Evolutionary conservation across 306 rosid species (phyloP).

Genomic region (Quercus glauca): DNA sequence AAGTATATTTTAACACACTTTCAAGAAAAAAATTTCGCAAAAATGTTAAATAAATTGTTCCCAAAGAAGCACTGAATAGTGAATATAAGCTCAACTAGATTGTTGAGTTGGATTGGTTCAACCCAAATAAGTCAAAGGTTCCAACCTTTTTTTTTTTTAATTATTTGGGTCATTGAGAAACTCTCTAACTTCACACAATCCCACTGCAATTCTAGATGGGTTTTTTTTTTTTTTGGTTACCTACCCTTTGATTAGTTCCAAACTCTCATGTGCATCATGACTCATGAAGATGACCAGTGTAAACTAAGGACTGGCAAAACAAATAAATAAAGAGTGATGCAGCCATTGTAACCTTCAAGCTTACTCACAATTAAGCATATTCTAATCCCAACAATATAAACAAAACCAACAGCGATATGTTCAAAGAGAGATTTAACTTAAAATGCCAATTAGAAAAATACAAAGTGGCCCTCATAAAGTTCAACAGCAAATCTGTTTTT

Average conservation of each 20-base stretch:
- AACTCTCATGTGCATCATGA: not conserved
- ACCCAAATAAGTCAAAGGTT: too few relatives aligned
- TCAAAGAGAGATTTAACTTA: constrained; percentile 10
- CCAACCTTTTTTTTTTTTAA: not conserved
- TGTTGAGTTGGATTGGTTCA: too few relatives aligned
- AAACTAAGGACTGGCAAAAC: not conserved
- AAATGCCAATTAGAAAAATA: too few relatives aligned
- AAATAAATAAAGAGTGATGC: not conserved
- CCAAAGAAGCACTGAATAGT: accelerated
- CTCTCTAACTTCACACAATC: not conserved
- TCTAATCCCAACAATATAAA: not conserved
- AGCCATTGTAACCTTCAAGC: too few relatives aligned
- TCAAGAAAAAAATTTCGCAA: too few relatives aligned
- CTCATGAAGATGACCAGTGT: not conserved
- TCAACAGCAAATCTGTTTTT: not conserved
- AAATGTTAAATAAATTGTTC: too few relatives aligned
- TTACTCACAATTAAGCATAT: not conserved
- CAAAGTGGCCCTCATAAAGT: not conserved
- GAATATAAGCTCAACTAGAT: too few relatives aligned
- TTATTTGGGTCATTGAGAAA: not conserved
- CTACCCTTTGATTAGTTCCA: constrained; percentile 6
- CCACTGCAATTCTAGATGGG: not conserved
- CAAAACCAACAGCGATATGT: constrained; percentile 9
- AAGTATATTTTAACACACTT: too few relatives aligned
- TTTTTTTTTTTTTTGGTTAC: not conserved